Evolutionary conservation across 2,329 filamentous ascomycete genomes (phyloP), one percentile per base, ranked within the genome.

Genomic region (Aspergillus glaucus): DNA sequence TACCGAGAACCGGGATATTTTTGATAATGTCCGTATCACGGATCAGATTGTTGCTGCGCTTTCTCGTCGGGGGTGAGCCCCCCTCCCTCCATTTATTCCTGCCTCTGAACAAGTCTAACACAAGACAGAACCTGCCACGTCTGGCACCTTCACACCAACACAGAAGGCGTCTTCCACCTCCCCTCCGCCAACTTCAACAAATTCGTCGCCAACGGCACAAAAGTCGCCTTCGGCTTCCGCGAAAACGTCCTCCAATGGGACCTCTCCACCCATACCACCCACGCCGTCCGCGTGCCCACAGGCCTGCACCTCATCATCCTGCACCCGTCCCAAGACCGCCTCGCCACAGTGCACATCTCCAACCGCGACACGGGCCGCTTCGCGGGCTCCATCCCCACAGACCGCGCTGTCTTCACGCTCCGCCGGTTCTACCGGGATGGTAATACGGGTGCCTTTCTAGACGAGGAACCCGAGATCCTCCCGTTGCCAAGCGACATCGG

Each of bases 61-160:
- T 15, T 58, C 55, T 28, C 36, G 28, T 3, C 54, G 56, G 15
- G 60, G 58, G 62, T 65, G 55, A 50, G 55, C 41, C 17, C 32
- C 7, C 9, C 14, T 17, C 15, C 22, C 28, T 19, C 21, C 4
- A 17, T 37, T 45, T 28, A 14, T 21, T 24, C 28, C 28, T 21
- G 9, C 7, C 24, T 37, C 30, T 39, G n/a, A 22, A 19, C 26
- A 15, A 6, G 44, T n/a, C 15, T 55, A 12, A 32, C 34, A 5
- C 46, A 41, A 17, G 49, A 17, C 30, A 66, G 63, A 24, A 57
- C 59, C 26, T 68, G 64, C 39, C 55, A 65, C 50, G 56, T 61
- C n/a, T 68, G 64, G 63, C 51, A 62, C 39, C 43, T 62, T 14
- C 21, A 51, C 10, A 59, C 57, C 2, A 50, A 56, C 14, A 50